These are phyloP conservation scores for Papilionanthe hybrid DNA, from an alignment of 116 monocot genomes.

Conservation along the genomic window DNA sequence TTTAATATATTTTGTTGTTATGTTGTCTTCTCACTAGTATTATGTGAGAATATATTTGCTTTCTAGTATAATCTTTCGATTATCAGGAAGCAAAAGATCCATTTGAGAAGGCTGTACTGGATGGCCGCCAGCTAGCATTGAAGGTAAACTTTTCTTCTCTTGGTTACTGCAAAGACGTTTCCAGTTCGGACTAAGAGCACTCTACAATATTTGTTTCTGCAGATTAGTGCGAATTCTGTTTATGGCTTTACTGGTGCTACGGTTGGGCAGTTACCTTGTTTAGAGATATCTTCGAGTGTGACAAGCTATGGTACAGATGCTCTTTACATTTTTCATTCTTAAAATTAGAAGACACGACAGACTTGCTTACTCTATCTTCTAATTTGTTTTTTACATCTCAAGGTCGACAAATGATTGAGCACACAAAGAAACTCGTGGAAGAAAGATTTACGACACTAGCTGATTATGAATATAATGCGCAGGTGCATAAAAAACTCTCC, in stretches of 20 bases:
- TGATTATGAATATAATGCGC: constrained; percentile 93
- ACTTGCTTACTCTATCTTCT: background rate
- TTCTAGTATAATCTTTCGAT: constrained; percentile 8
- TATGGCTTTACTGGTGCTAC: constrained; percentile 99
- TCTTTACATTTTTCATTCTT: background rate
- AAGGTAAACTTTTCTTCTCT: constrained; percentile 47
- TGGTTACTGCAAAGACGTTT: background rate
- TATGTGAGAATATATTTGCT: background rate
- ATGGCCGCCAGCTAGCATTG: constrained; percentile 95
- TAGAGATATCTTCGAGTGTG: constrained; percentile 98
- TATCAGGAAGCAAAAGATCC: constrained; percentile 97
- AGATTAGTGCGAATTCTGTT: constrained; percentile 99
- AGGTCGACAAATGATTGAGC: constrained; percentile 99
- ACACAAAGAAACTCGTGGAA: constrained; percentile 96
- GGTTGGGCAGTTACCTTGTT: constrained; percentile 87
- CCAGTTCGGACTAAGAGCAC: background rate
- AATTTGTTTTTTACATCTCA: constrained; percentile 14
- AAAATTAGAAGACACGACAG: background rate
- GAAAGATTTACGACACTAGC: constrained; percentile 79
- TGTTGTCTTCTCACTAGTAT: background rate
- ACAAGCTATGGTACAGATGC: constrained; percentile 86
- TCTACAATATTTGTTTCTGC: constrained; percentile 20
- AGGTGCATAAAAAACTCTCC: constrained; percentile 34
- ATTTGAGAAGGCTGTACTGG: constrained; percentile 95
- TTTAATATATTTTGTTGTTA: background rate